Base-by-base conservation (phyloP, 1,139 yeast species). In the Candida glucosophila region DNA sequence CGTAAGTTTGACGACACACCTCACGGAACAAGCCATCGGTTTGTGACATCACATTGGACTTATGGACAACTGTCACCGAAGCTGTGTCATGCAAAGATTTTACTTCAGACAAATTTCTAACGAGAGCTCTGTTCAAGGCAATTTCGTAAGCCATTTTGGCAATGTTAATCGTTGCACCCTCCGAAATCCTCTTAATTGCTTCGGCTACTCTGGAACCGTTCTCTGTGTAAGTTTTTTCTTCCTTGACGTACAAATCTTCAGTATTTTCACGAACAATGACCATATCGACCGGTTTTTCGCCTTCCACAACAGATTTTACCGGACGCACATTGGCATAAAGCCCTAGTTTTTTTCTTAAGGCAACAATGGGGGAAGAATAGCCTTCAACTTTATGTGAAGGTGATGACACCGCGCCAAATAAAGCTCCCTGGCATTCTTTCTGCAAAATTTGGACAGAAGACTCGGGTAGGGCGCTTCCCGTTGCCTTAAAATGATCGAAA, bases 241-340 rank as follows among this genome's bases (percentile, higher is more conserved):
- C 94, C 65, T 90, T 90, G 55, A 90, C 78, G 60, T 90, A 90
- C 43, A 88, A 69, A 57, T 90, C 98, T 62, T 90, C 98, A 33
- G 98, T 90, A 66, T 90, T 90, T 62, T 90, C 98, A 55, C 98
- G 81, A 23, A 90, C 98, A 52, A 90, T 90, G 25, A 92, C 95
- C 82, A 90, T 78, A 54, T 90, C 98, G 28, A 88, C 95, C 19
- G 92, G 90, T 60, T 88, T 77, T 30, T 77, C 77, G 30, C 74
- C 68, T 27, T 90, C 90, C 27, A 71, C 77, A 21, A 88, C 96
- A 24, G 93, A 79, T 62, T 88, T 88, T 39, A 90, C 97, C 5
- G 98, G 98, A 56, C 98, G 81, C 26, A 90, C 95, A 45, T 90
- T 90, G 47, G 98, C 98, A 51, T 82, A 90, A 32, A 90, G 68